Evolutionary conservation across 2,329 filamentous ascomycete genomes (phyloP).

Genomic region (Taxawa tesnikishii): DNA sequence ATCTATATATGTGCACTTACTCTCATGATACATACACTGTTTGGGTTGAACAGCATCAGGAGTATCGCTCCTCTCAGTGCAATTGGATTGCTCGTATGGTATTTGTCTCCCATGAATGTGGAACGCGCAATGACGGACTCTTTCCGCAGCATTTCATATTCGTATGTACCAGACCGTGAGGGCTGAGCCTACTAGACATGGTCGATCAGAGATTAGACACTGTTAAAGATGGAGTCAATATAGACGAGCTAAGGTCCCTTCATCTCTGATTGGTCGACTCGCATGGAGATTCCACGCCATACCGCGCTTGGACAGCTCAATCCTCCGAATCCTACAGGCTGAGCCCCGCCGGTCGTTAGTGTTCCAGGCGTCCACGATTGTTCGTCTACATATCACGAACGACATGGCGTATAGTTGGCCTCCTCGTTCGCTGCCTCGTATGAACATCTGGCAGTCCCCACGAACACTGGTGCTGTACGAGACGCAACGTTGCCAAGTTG

Average conservation of each 20-base stretch:
- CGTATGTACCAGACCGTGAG: neutral
- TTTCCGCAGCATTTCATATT: neutral
- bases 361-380: neutral
- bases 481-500: too few species aligned
- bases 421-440: neutral
- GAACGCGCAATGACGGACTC: too few species aligned
- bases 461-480: neutral
- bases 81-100: neutral
- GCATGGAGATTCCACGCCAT: neutral
- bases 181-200: neutral
- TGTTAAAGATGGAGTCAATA: neutral
- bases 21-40: too few species aligned
- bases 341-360: neutral
- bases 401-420: neutral
- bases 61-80: neutral
- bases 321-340: too few species aligned
- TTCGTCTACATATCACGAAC: neutral
- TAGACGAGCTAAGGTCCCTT: neutral
- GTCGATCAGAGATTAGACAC: neutral
- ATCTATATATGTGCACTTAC: too few species aligned
- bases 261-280: slow-evolving; percentile 1
- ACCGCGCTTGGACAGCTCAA: neutral
- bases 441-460: neutral
- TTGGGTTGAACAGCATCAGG: too few species aligned
- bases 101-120: neutral